Evolutionary conservation across 345 rosid genomes (phyloP), one percentile per base, ranked within the genome.

Genomic region (Arabis alpina): DNA sequence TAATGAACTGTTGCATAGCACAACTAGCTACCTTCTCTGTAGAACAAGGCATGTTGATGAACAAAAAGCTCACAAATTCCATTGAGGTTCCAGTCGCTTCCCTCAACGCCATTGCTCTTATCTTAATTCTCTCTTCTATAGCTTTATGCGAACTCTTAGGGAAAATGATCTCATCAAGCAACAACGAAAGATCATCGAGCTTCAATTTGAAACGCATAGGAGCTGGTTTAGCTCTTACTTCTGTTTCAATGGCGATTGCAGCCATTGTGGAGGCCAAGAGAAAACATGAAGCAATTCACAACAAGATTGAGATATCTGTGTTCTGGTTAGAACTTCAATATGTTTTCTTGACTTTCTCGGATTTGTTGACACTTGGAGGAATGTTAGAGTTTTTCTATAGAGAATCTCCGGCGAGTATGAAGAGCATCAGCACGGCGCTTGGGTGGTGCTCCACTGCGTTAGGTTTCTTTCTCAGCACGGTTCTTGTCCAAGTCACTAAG

Each of bases 351-450:
- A 88, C 83, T 34, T 36, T 81, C 37, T 80, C 91, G 0, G 91
- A 86, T 58, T 67, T 88, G 85, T 64, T 86, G 10, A 81, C 93
- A 1, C 74, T 86, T 1, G 85, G 80, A 2, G 93, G 93, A 47
- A 82, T 86, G 88, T 81, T 88, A 0, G 89, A 83, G 80, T 88
- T 88, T 49, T 88, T 88, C 77, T 84, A 81, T 76, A 81, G 77
- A 1, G 84, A 80, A 62, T 80, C 91, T 5, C 89, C 85, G 0
- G 61, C 66, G 8, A 80, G 73, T 42, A 81, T 88, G 86, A 80
- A 80, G 72, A 81, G 86, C 48, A 76, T 72, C 24, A 58, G 80
- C 52, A 88, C 86, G 0, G 79, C 91, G 16, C 68, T 88, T 55
- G 79, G 86, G 2, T 81, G 93, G 89, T 68, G 82, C 75, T 86